Base-by-base conservation (phyloP, 495 filamentous ascomycete species). In the Terfezia claveryi region DNA sequence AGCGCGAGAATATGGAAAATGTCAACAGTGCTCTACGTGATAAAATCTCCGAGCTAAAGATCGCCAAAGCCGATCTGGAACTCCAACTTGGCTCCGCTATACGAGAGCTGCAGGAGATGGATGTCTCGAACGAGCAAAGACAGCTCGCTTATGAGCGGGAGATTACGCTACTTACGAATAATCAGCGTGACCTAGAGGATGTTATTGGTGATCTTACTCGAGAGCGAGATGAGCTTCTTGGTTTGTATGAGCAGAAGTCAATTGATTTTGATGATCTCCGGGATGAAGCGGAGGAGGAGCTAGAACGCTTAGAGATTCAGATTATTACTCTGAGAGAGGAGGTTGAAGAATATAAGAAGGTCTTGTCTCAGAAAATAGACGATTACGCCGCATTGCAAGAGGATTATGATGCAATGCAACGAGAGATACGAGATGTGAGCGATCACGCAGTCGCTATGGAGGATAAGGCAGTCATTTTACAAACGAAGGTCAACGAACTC, bases 341-440 rank as follows among this genome's bases (percentile, higher is more conserved):
- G n/a, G 67, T 84, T 11, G 73, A 81, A 56, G 72, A 76, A 16
- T 82, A 87, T 41, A 67, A 46, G 41, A 14, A 46, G 41, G 14
- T 9, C 14, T 46, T 85, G 10, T 74, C 79, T 55, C 77, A 83
- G 57, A 75, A 79, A 51, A 80, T 79, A 8, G 88, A 96, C 56
- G 86, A 87, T 60, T 84, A 92, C 60, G 79, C 82, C 55, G 80
- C 81, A 6, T 66, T 96, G 36, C 80, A 79, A 8, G 88, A 96
- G 56, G 86, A 87, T 60, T 84, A 92, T 59, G 79, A 82, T 55
- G 80, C 81, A 7, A 66, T 96, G 36, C 87, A 94, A 58, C 78
- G 79, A 44, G 89, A 98, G 70, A 87, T 98, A 78, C 82, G 87
- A 51, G 80, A 81, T 54, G 80, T 93, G 61, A 87, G 81, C 58